Evolutionary conservation across 2,329 filamentous ascomycete genomes (phyloP), one percentile per base, ranked within the genome.

Genomic region (Talaromyces atroroseus): DNA sequence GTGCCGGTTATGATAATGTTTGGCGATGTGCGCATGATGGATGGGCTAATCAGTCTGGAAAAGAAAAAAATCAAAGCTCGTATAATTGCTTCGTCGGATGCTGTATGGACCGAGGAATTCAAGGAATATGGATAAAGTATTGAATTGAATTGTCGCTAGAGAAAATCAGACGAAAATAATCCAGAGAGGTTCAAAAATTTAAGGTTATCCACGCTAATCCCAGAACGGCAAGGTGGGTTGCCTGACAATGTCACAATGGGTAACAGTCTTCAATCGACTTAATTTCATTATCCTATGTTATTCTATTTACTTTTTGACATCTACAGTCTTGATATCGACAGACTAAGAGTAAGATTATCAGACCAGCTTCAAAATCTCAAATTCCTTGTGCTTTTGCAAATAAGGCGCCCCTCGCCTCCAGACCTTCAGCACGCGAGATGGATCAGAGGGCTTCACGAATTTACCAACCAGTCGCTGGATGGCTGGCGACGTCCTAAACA

Each of bases 1-100:
- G 94, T 99, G 62, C 94, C 94, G 42, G 94, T 97, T 63, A 99
- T 81, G 64, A 99, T 88, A 66, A 99, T 90, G 73, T 97, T 99
- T 29, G 94, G 94, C 46, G 65, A 66, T 7, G 65, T 65, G 58
- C 73, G 68, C 72, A 74, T 75, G 8, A 42, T 67, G 21, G 52
- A 36, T 8, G 42, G 34, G 14, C 16, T 12, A 23, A 42, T n/a
- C 20, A 47, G 89, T 88, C 81, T 85, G 29, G 95, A 76, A 2
- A n/a, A n/a, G n/a, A n/a, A n/a, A n/a, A 49, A 90, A 72, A 72
- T 97, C 92, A 70, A 95, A 96, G 6, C 2, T 23, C 20, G 40
- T 2, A 10, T 3, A 44, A 20, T 44, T 23, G 7, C 18, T 44
- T 44, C 18, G 40, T 20, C 18, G n/a, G 40, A 44, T 23, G 11